phyloP scores from a whole-genome alignment of 352 stramenopile genomes.

The Phytophthora pinifolia region DNA sequence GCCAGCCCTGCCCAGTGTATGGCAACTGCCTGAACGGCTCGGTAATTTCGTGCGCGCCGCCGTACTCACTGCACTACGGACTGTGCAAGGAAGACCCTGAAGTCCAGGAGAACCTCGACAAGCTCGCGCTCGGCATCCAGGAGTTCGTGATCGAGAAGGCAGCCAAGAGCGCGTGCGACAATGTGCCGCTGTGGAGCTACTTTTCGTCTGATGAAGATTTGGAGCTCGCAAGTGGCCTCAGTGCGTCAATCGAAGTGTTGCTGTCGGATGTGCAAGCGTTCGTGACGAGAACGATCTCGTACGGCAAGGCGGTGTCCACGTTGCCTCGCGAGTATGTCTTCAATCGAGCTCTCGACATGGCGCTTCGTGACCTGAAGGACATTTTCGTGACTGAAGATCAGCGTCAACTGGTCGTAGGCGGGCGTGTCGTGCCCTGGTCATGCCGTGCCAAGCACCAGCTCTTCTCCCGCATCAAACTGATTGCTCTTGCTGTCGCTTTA shows the following conservation, averaged over 20 bases:
- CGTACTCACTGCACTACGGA: conserved; percentile 49
- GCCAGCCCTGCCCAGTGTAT: conserved; percentile 61
- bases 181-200: conserved; percentile 32
- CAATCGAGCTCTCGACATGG: conserved; percentile 60
- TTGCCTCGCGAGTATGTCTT: conserved; percentile 59
- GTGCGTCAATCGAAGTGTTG: conserved; percentile 40
- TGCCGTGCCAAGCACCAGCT: conserved; percentile 55
- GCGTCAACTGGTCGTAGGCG: conserved; percentile 45
- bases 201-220: conserved; percentile 3
- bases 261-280: conserved; percentile 54
- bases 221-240: conserved; percentile 9
- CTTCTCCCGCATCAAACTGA: conserved; percentile 41
- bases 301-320: conserved; percentile 41
- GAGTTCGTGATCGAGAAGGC: conserved; percentile 44
- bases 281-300: conserved; percentile 42
- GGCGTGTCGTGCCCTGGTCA: conserved; percentile 47
- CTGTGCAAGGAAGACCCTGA: conserved; percentile 59
- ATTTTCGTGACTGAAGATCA: conserved; percentile 54
- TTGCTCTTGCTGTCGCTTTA: conserved; percentile 36
- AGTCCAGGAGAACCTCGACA: conserved; percentile 45
- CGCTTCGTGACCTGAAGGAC: conserved; percentile 52
- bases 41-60: conserved; percentile 44
- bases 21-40: conserved; percentile 55
- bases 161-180: conserved; percentile 36
- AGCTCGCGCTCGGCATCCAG: conserved; percentile 49